Percentiles rank a stretch among this genome's conserved stretches.
phyloP scores from a whole-genome alignment of 1,284 basidiomycete genomes.

The Ustilago esculenta region DNA sequence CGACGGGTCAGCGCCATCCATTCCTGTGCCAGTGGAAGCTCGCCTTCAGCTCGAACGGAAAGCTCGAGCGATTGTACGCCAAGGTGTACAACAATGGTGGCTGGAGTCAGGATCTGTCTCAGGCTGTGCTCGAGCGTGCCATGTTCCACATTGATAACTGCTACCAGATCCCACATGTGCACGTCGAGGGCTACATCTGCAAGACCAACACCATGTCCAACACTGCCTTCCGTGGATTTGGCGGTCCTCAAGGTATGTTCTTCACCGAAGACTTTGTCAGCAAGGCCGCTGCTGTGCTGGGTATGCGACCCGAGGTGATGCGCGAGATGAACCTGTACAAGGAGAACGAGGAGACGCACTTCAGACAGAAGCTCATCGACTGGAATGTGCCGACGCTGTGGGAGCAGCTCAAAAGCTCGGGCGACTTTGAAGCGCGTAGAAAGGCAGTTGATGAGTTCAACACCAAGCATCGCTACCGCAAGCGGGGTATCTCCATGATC shows the following conservation, averaged over 20 bases:
- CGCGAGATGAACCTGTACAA: slow-evolving; percentile 65
- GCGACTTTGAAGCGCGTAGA: slow-evolving; percentile 58
- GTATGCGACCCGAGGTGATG: slow-evolving; percentile 63
- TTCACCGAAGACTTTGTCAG: slow-evolving; percentile 65
- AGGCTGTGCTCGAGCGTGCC: slow-evolving; percentile 67
- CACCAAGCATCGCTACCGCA: slow-evolving; percentile 61
- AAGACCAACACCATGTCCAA: slow-evolving; percentile 68
- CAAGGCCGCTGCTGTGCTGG: slow-evolving; percentile 64
- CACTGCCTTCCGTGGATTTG: slow-evolving; percentile 68
- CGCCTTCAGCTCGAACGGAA: slow-evolving; percentile 64
- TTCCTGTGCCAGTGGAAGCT: slow-evolving; percentile 66
- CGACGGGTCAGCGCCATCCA: slow-evolving; percentile 67
- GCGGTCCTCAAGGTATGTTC: slow-evolving; percentile 67
- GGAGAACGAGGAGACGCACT: slow-evolving; percentile 67
- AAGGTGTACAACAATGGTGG: slow-evolving; percentile 67
- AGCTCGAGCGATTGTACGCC: slow-evolving; percentile 62
- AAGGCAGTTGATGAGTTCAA: slow-evolving; percentile 66
- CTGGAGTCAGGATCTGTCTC: slow-evolving; percentile 66
- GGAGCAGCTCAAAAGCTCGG: slow-evolving; percentile 54
- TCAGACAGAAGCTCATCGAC: slow-evolving; percentile 65
- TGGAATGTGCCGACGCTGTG: slow-evolving; percentile 67
- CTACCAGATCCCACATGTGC: slow-evolving; percentile 62
- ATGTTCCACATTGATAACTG: slow-evolving; percentile 67
- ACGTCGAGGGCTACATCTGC: slow-evolving; percentile 63
- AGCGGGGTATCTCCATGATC: slow-evolving; percentile 65